Conservation (phyloP, 2,329 filamentous ascomycete species). For the Cladosporium sp. region DNA sequence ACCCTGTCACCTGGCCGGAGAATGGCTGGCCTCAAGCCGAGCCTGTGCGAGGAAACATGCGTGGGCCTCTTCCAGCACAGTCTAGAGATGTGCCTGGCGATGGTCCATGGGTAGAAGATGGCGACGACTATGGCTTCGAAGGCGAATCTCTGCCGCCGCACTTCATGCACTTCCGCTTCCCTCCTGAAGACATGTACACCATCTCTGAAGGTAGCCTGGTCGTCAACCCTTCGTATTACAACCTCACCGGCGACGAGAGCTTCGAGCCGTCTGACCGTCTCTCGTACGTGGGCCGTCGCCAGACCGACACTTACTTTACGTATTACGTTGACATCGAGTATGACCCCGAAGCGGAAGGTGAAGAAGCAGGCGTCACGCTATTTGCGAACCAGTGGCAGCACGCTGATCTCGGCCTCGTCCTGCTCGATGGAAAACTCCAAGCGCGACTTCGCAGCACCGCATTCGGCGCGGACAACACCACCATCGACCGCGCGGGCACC, state of each 20-base stretch:
- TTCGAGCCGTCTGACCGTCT: constrained; percentile 36
- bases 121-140: constrained; percentile 51
- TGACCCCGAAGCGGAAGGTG: constrained; percentile 38
- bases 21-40: constrained; percentile 42
- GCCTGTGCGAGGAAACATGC: constrained; percentile 48
- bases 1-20: constrained; percentile 51
- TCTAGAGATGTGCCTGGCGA: constrained; percentile 40
- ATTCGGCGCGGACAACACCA: constrained; percentile 1
- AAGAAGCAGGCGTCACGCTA: constrained; percentile 55
- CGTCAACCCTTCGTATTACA: constrained; percentile 51
- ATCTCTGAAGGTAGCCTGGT: constrained; percentile 47
- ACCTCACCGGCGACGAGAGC: constrained; percentile 52
- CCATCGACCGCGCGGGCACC: not conserved
- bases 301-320: constrained; percentile 57
- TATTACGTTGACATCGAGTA: constrained; percentile 52
- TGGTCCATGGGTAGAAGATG: constrained; percentile 46
- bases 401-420: constrained; percentile 46
- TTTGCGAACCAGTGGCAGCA: constrained; percentile 59
- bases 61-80: constrained; percentile 42
- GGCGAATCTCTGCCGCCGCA: constrained; percentile 52
- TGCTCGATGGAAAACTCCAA: constrained; percentile 30
- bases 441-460: constrained; percentile 2
- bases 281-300: constrained; percentile 56
- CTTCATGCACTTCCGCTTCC: constrained; percentile 59
- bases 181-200: constrained; percentile 45